Percentiles rank a stretch among this genome's conserved stretches.
Conservation (phyloP, 495 filamentous ascomycete species). For the Neohortaea acidophila region DNA sequence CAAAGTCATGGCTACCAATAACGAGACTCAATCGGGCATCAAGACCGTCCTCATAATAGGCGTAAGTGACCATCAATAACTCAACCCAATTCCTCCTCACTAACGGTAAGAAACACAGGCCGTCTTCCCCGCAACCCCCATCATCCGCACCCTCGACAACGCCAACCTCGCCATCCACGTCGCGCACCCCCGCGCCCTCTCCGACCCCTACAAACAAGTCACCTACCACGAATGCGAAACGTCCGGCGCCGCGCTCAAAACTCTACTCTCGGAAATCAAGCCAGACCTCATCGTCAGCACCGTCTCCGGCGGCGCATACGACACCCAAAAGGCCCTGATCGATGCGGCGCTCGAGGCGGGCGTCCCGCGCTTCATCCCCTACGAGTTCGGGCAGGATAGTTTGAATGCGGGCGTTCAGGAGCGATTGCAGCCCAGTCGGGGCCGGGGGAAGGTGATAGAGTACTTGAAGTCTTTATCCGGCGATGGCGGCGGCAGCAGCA, state of each 20-base stretch:
- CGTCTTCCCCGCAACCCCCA: constrained; percentile 35
- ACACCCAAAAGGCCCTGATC: constrained; percentile 35
- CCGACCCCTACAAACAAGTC: constrained; percentile 25
- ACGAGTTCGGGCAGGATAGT: constrained; percentile 45
- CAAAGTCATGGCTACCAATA: not conserved
- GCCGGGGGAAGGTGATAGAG: constrained; percentile 6
- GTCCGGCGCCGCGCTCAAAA: constrained; percentile 19
- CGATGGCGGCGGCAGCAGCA: no score
- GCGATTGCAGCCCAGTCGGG: constrained; percentile 8
- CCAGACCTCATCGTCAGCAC: constrained; percentile 39
- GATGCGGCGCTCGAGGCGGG: constrained; percentile 46
- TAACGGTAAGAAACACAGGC: no score
- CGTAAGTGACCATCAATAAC: not conserved
- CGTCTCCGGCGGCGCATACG: constrained; percentile 25
- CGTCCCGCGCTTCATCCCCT: constrained; percentile 49
- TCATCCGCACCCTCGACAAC: constrained; percentile 38
- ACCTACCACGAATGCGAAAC: not conserved
- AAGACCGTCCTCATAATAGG: not conserved
- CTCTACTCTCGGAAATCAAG: constrained; percentile 33
- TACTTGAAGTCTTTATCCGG: constrained; percentile 1
- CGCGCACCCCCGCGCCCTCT: constrained; percentile 31
- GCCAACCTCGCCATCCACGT: constrained; percentile 45
- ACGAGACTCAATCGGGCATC: not conserved
- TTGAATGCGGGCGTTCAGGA: constrained; percentile 27
- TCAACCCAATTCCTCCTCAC: no score